A percentile compares a stretch with the other conserved stretches of the same genome.
Evolutionary conservation across 1,139 yeast species (phyloP).

Genomic region (Taphrina pruni): DNA sequence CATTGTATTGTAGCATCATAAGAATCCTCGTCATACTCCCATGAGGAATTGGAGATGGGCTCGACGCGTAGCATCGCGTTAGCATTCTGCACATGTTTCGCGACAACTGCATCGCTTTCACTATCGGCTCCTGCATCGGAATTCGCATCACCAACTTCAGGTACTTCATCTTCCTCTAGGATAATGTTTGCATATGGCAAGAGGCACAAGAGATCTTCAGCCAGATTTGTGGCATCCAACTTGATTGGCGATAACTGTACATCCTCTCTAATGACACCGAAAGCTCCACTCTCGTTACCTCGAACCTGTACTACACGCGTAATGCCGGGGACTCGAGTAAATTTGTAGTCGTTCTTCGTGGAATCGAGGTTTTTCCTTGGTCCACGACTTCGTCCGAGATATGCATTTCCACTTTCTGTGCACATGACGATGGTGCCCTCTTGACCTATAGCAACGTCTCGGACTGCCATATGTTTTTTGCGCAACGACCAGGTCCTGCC

Average conservation of each 20-base stretch:
- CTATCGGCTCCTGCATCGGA: conserved; percentile 39
- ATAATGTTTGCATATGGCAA: conserved; percentile 47
- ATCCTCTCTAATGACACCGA: conserved; percentile 73
- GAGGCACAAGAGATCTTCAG: conserved; percentile 48
- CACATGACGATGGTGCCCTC: conserved; percentile 75
- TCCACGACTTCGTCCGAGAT: conserved; percentile 53
- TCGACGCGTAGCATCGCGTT: conserved; percentile 45
- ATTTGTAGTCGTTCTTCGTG: conserved; percentile 56
- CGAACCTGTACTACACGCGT: conserved; percentile 67
- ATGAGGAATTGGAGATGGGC: conserved; percentile 37
- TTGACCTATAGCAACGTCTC: conserved; percentile 69
- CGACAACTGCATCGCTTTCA: conserved; percentile 30
- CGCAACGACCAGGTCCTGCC: conserved; percentile 52
- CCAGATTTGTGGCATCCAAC: conserved; percentile 45
- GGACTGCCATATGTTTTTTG: conserved; percentile 49
- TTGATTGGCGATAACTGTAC: conserved; percentile 54
- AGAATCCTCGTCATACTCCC: conserved; percentile 29
- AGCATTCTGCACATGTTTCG: conserved; percentile 40
- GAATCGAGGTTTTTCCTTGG: conserved; percentile 48
- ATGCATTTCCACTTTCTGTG: conserved; percentile 72
- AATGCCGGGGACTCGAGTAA: conserved; percentile 60
- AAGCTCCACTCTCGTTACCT: conserved; percentile 70
- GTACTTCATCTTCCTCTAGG: conserved; percentile 40
- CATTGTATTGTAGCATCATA: conserved; percentile 40
- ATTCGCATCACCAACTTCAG: conserved; percentile 37